Evolutionary conservation across 1,284 basidiomycete species (phyloP), one percentile per base, ranked within the genome.

Genomic region (Taiwanofungus camphoratus): DNA sequence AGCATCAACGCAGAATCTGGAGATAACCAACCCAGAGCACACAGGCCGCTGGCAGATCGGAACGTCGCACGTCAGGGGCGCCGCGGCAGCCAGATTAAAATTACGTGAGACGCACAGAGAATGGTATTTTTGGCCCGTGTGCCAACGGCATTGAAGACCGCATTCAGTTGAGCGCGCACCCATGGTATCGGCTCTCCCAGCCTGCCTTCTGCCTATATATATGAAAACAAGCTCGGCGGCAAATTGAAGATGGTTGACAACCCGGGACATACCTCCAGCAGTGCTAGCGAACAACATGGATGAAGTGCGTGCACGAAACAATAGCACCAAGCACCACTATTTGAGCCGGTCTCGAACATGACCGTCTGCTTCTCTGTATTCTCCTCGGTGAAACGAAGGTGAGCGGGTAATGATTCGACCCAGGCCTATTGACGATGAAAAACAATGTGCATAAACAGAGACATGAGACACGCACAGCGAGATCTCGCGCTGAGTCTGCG

Each of bases 331-430:
- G 84, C 82, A 37, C 83, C 80, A 15, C 71, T 75, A 52, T 84
- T 87, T 3, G 82, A 82, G 51, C 75, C 74, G 8, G 84, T 87
- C 56, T 86, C 83, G 54, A 87, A 82, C 74, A 87, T 84, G 7
- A 75, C 73, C 50, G 77, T 65, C 52, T 89, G 84, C n/a, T 78
- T 73, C 52, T 72, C 67, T 15, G 87, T 58, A 55, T 71, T 85
- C 51, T 81, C 75, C 40, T 80, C 74, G 24, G 72, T 79, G 55
- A 84, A 88, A 11, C 71, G 75, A 29, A 89, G 71, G 52, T 81
- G 73, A 30, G 79, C 76, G 7, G 87, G 76, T 15, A 89, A 70
- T 23, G 74, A 76, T 22, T 66, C 63, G 20, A 66, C 66, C 87
- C 87, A 89, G 51, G 70, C 69, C 79, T 86, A 8, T 3, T 15